Evolutionary conservation across 140 eudicot species (phyloP), one percentile per base, ranked within the genome.

Genomic region (Anethum foeniculum): DNA sequence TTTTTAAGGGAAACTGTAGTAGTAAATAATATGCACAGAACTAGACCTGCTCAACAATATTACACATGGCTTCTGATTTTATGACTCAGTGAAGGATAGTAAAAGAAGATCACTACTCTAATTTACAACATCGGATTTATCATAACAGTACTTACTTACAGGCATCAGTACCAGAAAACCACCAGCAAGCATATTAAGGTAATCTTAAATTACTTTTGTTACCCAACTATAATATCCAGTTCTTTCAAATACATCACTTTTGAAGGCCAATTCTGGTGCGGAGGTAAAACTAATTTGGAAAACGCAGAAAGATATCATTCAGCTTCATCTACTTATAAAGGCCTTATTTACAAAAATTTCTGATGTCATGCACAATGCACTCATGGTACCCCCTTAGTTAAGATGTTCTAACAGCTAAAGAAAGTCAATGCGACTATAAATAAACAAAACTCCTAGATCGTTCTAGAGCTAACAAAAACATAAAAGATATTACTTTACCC

Each of bases 171-270:
- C 1, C 23, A 56, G n/a, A 60, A 58, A 23, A 8, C 32, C 73
- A 65, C 73, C 73, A 65, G 39, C 21, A 18, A 0, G 7, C 41
- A 65, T 21, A 65, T 30, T 3, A 65, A 65, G 30, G n/a, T 18
- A 38, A 39, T 18, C 77, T 36, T 39, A 21, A 21, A 60, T n/a
- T 7, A 7, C 68, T 60, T 60, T n/a, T 60, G 68, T 32, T n/a
- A 13, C 68, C 68, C 68, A 60, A 60, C 30, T 60, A 58, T n/a
- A 60, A 60, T 60, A n/a, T n/a, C 30, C 68, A n/a, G 68, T 60
- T n/a, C 15, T 60, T n/a, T 65, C 16, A 73, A 41, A 73, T 4
- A 7, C 51, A 38, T 71, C 68, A 60, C 68, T 71, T 34, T 68
- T 16, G 8, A 34, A 16, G 56, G 56, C 8, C 56, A 41, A 34